Evolutionary conservation across 192 early-diverging fungal species (phyloP), one percentile per base, ranked within the genome.

Genomic region (Entrophospora sp.): DNA sequence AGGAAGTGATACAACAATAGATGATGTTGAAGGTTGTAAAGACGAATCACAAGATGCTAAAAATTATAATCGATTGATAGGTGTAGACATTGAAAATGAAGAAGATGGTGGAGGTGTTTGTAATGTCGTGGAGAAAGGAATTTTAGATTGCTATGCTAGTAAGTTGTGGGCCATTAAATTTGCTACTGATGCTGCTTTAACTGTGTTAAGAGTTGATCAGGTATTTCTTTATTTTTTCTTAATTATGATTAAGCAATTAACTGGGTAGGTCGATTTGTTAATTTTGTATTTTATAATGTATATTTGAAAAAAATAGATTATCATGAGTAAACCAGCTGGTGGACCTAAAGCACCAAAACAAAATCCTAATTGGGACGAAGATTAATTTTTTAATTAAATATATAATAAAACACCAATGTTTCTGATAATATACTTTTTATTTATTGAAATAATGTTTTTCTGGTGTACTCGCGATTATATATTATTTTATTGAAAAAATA

Each of bases 291-390:
- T 55, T 22, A 1, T 40, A 27, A 18, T 34, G 32, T 24, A 32
- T 25, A 4, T 69, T 30, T 36, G 35, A 13, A 28, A 6, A 43
- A 13, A 43, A 42, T 64, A 87, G 88, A 93, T 98, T 72, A 95
- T 98, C 77, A 98, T 98, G 96, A 91, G 89, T 59, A 96, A 96
- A 79, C 91, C 88, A 40, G 94, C 96, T 18, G 96, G 96, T 59
- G 96, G 96, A 7, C 96, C 90, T 34, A 90, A 91, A 76, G 88
- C 81, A 76, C 89, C 89, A 68, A 89, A 93, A 87, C 78, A 91
- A 78, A 81, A 88, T 69, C 78, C 82, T 64, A 81, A 93, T 83
- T 92, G 91, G 93, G 93, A 95, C 73, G 88, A 93, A 73, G 89
- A 88, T 70, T 82, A 84, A 77, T 46, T 40, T 22, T 48, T 40